These are phyloP conservation scores for Colletotrichum shisoi DNA, from an alignment of 2,329 filamentous ascomycete species.

Conservation along the genomic window DNA sequence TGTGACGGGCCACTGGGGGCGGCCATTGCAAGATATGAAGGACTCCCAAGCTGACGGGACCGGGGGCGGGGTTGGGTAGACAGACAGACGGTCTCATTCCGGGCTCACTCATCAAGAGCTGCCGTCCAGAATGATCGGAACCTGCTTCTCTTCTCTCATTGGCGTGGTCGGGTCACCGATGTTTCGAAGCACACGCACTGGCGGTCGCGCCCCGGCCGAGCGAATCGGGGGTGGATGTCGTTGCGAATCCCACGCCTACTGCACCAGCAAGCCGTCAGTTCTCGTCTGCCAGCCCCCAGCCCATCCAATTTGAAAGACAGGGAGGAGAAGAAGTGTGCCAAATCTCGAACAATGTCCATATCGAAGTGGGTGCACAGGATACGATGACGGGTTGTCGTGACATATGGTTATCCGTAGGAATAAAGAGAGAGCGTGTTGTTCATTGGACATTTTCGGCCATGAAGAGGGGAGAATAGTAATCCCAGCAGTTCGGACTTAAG, in stretches of 20 bases:
- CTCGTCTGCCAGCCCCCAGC: not conserved
- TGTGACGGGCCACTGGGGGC: not conserved
- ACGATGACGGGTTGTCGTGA: not conserved
- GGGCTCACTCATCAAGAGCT: not conserved
- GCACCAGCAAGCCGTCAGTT: not conserved
- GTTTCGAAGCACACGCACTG: not conserved
- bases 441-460: not conserved
- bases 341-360: not conserved
- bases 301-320: too few species aligned
- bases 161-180: not conserved
- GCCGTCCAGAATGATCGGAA: not conserved
- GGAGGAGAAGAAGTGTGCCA: too few species aligned
- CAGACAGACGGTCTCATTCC: slow-evolving; percentile 1
- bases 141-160: not conserved
- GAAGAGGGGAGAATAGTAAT: not conserved
- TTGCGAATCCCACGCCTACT: not conserved
- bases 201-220: not conserved
- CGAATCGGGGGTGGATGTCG: not conserved
- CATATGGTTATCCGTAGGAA: not conserved
- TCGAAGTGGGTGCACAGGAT: not conserved
- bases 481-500: not conserved
- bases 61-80: not conserved
- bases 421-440: not conserved
- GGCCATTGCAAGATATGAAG: not conserved
- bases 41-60: not conserved